phyloP scores from a whole-genome alignment of 2,329 filamentous ascomycete genomes.

The Colletotrichum destructivum region DNA sequence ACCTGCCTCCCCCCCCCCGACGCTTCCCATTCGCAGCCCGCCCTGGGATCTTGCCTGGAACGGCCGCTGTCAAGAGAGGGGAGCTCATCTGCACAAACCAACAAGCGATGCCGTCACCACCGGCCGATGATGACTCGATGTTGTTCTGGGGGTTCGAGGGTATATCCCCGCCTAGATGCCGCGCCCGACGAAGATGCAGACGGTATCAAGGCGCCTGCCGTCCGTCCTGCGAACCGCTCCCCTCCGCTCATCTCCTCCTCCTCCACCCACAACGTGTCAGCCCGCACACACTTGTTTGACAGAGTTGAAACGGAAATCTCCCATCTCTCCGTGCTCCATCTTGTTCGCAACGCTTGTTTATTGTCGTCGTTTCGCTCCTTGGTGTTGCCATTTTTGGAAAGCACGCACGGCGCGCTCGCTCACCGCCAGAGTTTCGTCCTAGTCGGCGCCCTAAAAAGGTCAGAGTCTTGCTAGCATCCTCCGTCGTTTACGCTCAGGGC shows the following conservation, averaged over 20 bases:
- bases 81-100: conserved; percentile 31
- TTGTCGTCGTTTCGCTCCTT: not conserved
- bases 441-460: conserved; percentile 16
- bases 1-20: conserved; percentile 3
- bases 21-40: conserved; percentile 33
- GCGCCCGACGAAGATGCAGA: conserved; percentile 11
- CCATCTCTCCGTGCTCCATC: not conserved
- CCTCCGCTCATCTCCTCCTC: not conserved
- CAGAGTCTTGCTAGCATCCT: conserved; percentile 25
- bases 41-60: conserved; percentile 36
- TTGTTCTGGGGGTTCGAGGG: conserved; percentile 22
- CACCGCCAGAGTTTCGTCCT: conserved; percentile 27
- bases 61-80: conserved; percentile 29
- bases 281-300: conserved; percentile 27
- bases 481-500: conserved; percentile 20
- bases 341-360: not conserved
- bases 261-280: conserved; percentile 27
- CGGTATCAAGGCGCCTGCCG: conserved; percentile 10
- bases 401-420: conserved; percentile 5
- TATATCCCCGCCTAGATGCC: conserved; percentile 24
- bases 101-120: not conserved
- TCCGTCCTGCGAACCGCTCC: conserved; percentile 19
- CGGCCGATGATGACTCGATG: conserved; percentile 15
- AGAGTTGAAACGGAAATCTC: conserved; percentile 19
- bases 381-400: conserved; percentile 23